These are phyloP conservation scores for Coffea humblotiana DNA, from an alignment of 305 asterid genomes.

Conservation along the genomic window DNA sequence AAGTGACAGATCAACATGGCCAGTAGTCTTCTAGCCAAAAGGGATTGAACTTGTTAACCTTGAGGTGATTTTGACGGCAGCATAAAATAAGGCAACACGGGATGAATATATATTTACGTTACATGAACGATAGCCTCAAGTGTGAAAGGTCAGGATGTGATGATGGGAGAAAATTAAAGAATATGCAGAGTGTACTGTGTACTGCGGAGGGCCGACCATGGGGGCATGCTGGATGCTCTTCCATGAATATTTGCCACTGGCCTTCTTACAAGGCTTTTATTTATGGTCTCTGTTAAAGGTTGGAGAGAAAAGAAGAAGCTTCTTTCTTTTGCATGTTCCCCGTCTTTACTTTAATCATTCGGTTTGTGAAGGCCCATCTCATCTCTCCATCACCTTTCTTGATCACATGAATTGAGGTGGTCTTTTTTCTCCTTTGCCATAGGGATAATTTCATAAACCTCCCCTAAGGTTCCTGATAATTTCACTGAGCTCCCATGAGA, in stretches of 20 bases:
- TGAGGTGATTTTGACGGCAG: no score
- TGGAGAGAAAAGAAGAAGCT: not conserved
- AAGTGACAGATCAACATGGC: not conserved
- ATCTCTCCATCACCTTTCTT: not conserved
- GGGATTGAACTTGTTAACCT: not conserved
- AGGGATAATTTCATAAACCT: no score
- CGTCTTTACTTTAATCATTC: constrained; percentile 14
- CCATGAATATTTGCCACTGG: not conserved
- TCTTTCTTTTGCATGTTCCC: not conserved
- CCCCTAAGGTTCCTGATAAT: no score
- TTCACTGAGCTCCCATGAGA: no score
- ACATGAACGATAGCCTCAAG: not conserved
- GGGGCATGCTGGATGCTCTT: not conserved
- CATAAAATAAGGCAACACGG: not conserved
- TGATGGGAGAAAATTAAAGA: not conserved
- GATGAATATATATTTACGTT: not conserved
- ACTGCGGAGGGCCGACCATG: constrained; percentile 10
- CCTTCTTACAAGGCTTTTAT: not conserved
- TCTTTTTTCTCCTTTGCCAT: no score
- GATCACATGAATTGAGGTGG: not conserved
- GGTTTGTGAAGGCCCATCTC: constrained; percentile 7
- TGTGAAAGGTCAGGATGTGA: constrained; percentile 4
- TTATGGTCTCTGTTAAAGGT: not conserved
- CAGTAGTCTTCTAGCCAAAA: not conserved
- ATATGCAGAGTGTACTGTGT: not conserved